Conservation (phyloP, 805 yeast species). For the Starmerella sirachaensis region DNA sequence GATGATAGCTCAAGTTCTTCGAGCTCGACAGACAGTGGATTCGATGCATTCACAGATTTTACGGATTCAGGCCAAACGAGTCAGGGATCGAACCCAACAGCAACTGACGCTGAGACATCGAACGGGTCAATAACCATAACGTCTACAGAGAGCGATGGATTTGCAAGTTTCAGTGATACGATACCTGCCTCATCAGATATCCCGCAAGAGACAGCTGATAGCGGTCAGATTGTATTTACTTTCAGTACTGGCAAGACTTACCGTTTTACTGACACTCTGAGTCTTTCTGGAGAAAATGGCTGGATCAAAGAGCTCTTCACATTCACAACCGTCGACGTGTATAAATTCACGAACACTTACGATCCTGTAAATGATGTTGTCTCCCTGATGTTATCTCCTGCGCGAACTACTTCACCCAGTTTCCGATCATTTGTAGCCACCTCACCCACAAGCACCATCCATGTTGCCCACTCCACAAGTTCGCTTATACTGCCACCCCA, state of each 20-base stretch:
- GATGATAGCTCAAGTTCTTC: neutral
- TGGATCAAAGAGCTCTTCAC: neutral
- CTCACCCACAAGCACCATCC: too few species aligned
- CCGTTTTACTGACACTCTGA: neutral
- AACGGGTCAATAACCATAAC: too few species aligned
- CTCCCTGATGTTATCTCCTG: too few species aligned
- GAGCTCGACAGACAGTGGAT: slow-evolving; percentile 1
- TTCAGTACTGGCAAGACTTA: neutral
- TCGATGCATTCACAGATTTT: slow-evolving; percentile 3
- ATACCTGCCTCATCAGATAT: too few species aligned
- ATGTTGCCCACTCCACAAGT: too few species aligned
- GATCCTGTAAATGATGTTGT: neutral
- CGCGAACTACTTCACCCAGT: too few species aligned
- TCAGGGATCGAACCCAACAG: neutral
- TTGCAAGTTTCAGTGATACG: too few species aligned
- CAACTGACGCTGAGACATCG: neutral
- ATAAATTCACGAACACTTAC: slow-evolving; percentile 2
- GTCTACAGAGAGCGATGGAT: too few species aligned
- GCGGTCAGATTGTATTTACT: too few species aligned
- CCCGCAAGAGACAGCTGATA: too few species aligned
- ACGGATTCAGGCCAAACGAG: neutral
- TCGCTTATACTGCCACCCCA: too few species aligned
- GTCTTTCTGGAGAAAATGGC: neutral
- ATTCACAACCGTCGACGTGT: slow-evolving; percentile 1
- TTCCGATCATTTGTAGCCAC: too few species aligned